These are phyloP conservation scores for Ceratocystis harringtonii DNA, from an alignment of 2,329 filamentous ascomycete genomes.

Conservation along the genomic window DNA sequence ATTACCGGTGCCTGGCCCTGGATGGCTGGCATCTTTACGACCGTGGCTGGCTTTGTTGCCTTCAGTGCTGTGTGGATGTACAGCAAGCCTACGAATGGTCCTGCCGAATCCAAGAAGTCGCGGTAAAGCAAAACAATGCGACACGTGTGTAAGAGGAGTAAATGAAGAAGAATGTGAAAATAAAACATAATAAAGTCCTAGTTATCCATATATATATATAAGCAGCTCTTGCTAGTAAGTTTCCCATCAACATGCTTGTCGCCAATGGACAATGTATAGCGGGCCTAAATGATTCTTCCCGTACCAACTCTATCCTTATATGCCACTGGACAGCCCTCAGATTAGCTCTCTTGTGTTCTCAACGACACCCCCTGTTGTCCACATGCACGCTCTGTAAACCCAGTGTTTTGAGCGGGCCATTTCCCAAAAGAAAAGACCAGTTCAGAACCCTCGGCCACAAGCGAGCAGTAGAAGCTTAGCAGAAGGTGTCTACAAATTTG, in stretches of 20 bases:
- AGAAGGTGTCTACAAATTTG: slow-evolving; percentile 37
- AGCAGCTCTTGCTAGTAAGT: background rate
- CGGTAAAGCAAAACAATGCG: slow-evolving; percentile 24
- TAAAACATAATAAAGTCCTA: slow-evolving; percentile 1
- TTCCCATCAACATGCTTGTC: background rate
- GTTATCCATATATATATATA: background rate
- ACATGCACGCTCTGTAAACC: background rate
- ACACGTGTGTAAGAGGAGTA: background rate
- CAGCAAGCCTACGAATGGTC: slow-evolving; percentile 33
- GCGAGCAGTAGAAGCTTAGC: background rate
- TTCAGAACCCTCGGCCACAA: background rate
- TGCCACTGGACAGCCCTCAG: slow-evolving; percentile 30
- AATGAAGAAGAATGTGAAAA: slow-evolving; percentile 11
- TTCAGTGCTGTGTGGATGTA: slow-evolving; percentile 86
- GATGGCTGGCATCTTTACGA: slow-evolving; percentile 76
- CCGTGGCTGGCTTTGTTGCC: slow-evolving; percentile 65
- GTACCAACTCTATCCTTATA: background rate
- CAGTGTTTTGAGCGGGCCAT: background rate
- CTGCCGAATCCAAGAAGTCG: slow-evolving; percentile 31
- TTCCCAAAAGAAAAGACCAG: background rate
- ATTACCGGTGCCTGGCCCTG: slow-evolving; percentile 91
- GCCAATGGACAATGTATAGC: background rate
- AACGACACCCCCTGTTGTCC: slow-evolving; percentile 28
- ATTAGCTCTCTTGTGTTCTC: slow-evolving; percentile 44
- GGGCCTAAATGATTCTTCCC: background rate